Conservation (phyloP, 495 filamentous ascomycete genomes). For the Tuber borchii region DNA sequence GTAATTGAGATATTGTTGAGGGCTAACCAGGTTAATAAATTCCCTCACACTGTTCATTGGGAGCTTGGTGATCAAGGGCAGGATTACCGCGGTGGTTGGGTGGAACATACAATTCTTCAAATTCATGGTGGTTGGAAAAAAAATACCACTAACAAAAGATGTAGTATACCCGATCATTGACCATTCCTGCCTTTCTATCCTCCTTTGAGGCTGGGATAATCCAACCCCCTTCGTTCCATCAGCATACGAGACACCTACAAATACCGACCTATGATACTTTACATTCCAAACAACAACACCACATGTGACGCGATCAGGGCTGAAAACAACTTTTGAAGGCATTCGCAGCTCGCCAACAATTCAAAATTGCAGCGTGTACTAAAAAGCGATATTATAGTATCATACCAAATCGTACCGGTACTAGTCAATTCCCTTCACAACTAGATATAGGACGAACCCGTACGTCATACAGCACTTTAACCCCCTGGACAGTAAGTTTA, state of each 20-base stretch:
- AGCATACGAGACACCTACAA: not conserved
- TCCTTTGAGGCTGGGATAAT: not conserved
- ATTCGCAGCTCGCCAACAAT: not conserved
- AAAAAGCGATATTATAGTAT: not conserved
- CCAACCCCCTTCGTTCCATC: not conserved
- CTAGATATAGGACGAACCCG: not conserved
- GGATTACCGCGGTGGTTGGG: not conserved
- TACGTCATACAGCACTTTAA: not conserved
- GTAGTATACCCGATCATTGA: slow-evolving; percentile 16
- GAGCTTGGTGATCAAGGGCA: not conserved
- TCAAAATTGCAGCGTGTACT: not conserved
- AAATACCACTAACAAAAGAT: not conserved
- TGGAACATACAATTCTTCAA: not conserved
- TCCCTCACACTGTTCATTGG: not conserved
- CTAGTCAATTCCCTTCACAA: not conserved
- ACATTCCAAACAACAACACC: not conserved
- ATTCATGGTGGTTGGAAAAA: not conserved
- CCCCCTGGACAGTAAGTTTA: not conserved
- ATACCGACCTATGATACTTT: not conserved
- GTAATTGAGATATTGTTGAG: not conserved
- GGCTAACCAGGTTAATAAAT: not conserved
- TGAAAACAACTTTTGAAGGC: not conserved
- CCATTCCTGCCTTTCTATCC: not conserved
- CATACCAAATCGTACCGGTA: not conserved
- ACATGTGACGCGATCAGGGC: not conserved